Evolutionary conservation across 2,329 filamentous ascomycete species (phyloP), one percentile per base, ranked within the genome.

Genomic region (Diaporthe ampelina): DNA sequence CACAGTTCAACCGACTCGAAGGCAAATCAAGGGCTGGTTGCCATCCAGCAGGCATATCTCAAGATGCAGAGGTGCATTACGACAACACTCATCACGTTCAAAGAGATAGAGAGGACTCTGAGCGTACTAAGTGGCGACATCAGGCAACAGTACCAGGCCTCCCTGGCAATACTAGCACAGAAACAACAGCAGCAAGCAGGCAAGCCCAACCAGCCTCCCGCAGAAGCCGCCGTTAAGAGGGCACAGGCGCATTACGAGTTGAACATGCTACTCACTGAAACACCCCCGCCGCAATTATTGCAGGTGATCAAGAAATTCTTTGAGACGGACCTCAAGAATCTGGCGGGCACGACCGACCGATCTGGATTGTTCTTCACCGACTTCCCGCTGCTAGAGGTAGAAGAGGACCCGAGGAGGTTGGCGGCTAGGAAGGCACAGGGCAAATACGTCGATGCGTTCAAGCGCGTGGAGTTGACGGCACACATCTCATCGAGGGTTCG

Each of bases 351-450:
- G 72, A 87, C 92, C 15, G 91, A 97, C 77, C 88, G 91, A 37
- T 89, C 92, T 13, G 88, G 88, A 75, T 86, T 97, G 65, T 94
- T 94, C 83, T 93, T 95, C 82, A 90, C 90, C 65, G 91, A 97
- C 80, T 94, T 92, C 72, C 87, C 87, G 65, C 89, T 94, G 80
- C 86, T 97, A 15, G 93, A 93, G 7, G 85, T 94, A 19, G 87
- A 89, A 13, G 88, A 92, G 70, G 90, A 92, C 74, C 82, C 83
- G 19, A 84, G 85, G 24, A 89, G 88, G 6, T 80, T 90, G 17
- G 82, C 80, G 4, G 79, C 80, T 26, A 83, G 83, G 73, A 83
- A 81, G 74, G 80, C 81, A 3, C 83, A 78, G 50, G 82, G 83
- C 1, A 77, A 79, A 9, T 85, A 87, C 71, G 82, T 91, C 8